These are phyloP conservation scores for Striga asiatica DNA, from an alignment of 257 asterid species.

Conservation along the genomic window DNA sequence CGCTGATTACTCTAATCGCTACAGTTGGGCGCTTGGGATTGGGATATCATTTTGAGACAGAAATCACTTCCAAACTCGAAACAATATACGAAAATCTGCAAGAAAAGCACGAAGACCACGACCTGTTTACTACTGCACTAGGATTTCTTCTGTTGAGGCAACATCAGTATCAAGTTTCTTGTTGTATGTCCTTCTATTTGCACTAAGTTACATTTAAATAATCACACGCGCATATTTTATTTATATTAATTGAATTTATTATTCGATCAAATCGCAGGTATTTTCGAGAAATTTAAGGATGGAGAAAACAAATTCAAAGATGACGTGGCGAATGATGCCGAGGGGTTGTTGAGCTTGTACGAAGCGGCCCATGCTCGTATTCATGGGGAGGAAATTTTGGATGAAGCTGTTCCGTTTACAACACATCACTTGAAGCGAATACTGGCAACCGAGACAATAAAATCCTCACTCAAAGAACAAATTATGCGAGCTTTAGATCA, in stretches of 20 bases:
- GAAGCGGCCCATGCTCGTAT: constrained; percentile 29
- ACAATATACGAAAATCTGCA: neutral
- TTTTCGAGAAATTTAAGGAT: constrained; percentile 15
- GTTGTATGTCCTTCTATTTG: neutral
- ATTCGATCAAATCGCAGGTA: neutral
- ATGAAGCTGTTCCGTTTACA: constrained; percentile 18
- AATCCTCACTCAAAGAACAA: constrained; percentile 9
- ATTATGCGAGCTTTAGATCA: constrained; percentile 11
- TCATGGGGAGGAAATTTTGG: constrained; percentile 23
- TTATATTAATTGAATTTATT: too few relatives aligned
- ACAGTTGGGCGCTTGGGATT: constrained; percentile 24
- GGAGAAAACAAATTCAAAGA: constrained; percentile 11
- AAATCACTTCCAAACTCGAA: constrained; percentile 1
- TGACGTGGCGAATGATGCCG: neutral
- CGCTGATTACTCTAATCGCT: constrained; percentile 11
- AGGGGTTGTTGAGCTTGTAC: constrained; percentile 24
- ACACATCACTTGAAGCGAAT: neutral
- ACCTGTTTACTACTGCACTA: constrained; percentile 13
- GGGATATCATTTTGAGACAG: constrained; percentile 19
- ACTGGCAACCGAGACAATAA: neutral
- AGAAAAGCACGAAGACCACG: neutral
- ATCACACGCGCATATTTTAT: too few relatives aligned
- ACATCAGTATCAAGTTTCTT: constrained; percentile 11
- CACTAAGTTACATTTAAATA: too few relatives aligned
- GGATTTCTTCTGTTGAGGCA: constrained; percentile 22